These are phyloP conservation scores for Triticum monococcum DNA, from an alignment of 176 grass and related monocot genomes.

Conservation along the genomic window DNA sequence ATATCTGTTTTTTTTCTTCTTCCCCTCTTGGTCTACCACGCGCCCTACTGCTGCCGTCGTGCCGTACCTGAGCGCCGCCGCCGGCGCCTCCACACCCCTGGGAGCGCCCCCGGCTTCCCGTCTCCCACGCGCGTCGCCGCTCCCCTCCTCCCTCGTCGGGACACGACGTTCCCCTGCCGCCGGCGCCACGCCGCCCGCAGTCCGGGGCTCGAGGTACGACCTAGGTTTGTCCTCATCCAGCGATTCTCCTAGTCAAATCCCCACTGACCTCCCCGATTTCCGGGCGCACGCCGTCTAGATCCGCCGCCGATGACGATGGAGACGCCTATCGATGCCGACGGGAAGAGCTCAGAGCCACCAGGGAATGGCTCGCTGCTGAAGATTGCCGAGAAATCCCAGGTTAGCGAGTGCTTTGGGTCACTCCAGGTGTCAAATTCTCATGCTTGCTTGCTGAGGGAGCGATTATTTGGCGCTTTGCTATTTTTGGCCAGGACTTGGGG, in stretches of 20 bases:
- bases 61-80: neutral
- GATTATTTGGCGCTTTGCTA: neutral
- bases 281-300: neutral
- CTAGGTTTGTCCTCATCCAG: neutral
- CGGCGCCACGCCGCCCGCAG: too few species aligned
- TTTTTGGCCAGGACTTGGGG: slow-evolving; percentile 39
- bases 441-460: neutral
- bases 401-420: slow-evolving; percentile 20
- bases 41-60: too few species aligned
- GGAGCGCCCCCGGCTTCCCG: too few species aligned
- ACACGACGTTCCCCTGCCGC: too few species aligned
- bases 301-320: neutral
- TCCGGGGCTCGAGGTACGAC: too few species aligned
- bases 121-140: neutral
- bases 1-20: neutral
- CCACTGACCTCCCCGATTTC: neutral
- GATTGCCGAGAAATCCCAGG: slow-evolving; percentile 26
- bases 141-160: neutral
- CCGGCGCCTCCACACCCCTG: too few species aligned
- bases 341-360: slow-evolving; percentile 11
- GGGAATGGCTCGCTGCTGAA: slow-evolving; percentile 1
- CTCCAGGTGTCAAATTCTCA: neutral
- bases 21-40: too few species aligned
- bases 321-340: slow-evolving; percentile 9
- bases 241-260: neutral